Evolutionary conservation across 495 filamentous ascomycete species (phyloP).

Genomic region (Tuber brumale): DNA sequence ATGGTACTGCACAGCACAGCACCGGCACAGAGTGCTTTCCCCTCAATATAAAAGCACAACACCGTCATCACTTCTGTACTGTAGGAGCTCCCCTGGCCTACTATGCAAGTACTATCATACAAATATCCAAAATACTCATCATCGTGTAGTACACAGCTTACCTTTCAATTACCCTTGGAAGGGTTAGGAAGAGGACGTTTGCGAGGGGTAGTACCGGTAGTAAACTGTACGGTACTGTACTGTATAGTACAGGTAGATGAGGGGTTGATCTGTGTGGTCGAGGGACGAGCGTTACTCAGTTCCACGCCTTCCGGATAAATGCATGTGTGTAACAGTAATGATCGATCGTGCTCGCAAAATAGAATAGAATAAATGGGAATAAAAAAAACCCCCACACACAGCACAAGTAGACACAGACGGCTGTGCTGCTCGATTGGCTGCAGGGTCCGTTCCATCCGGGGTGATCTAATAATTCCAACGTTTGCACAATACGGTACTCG

Average conservation of each 20-base stretch:
- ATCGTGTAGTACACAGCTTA: neutral
- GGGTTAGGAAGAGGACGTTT: neutral
- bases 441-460: neutral
- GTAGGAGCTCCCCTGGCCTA: neutral
- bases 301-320: neutral
- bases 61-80: neutral
- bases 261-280: neutral
- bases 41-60: slow-evolving; percentile 3
- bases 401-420: no score
- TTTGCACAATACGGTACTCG: neutral
- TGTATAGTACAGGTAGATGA: neutral
- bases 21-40: neutral
- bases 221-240: no score
- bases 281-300: neutral
- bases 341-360: neutral
- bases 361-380: neutral
- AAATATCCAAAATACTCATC: neutral
- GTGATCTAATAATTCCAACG: neutral
- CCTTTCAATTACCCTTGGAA: neutral
- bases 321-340: neutral
- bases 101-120: neutral
- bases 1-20: neutral
- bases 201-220: neutral
- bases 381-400: neutral
- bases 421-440: neutral